phyloP scores from a whole-genome alignment of 148 eudicot species.

The Vaccinium vitisidaea region DNA sequence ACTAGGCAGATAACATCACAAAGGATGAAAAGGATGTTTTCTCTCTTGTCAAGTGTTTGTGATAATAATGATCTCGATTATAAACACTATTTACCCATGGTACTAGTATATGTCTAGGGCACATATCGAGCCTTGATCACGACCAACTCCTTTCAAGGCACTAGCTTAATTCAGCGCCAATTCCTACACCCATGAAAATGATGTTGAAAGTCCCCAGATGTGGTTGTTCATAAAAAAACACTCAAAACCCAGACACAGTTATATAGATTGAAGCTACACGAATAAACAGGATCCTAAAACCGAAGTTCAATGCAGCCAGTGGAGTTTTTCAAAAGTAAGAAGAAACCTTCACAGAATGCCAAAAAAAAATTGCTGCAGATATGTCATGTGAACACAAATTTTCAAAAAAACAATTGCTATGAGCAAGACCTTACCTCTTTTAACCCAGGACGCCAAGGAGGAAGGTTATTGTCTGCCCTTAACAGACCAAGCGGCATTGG shows the following conservation, averaged over 20 bases:
- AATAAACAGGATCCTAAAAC: not conserved
- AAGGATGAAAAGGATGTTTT: not conserved
- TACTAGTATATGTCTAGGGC: not conserved
- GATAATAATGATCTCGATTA: not conserved
- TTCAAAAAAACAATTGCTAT: not conserved
- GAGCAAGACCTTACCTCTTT: constrained; percentile 63
- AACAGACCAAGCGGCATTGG: constrained; percentile 76
- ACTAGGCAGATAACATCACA: not conserved
- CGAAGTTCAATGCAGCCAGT: not conserved
- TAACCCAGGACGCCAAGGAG: constrained; percentile 96
- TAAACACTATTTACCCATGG: not conserved
- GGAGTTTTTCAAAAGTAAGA: not conserved
- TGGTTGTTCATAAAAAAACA: not conserved
- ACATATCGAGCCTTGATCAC: not conserved
- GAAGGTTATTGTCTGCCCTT: constrained; percentile 98
- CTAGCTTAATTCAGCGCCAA: not conserved
- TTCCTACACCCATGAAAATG: not conserved
- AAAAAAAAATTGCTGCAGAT: not conserved
- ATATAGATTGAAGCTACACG: not conserved
- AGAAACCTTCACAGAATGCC: not conserved
- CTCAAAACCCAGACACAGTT: not conserved
- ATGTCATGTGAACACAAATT: not conserved
- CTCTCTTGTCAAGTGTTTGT: not conserved
- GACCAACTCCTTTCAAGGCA: not conserved
- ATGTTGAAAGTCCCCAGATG: not conserved